These are phyloP conservation scores for Leptographium lundbergii DNA, from an alignment of 2,329 filamentous ascomycete species.

Conservation along the genomic window DNA sequence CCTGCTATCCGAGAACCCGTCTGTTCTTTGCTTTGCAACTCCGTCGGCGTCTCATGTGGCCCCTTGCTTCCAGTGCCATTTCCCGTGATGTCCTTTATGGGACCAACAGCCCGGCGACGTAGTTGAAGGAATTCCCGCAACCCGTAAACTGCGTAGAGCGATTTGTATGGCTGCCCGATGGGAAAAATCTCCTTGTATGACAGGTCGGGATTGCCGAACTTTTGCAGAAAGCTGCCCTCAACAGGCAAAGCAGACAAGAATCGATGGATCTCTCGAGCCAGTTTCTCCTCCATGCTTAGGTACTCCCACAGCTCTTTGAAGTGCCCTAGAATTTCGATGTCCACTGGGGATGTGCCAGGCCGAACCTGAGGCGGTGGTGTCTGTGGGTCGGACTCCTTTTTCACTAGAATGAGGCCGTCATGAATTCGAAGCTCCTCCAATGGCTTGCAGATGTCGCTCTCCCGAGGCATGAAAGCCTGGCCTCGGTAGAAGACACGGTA, in stretches of 20 bases:
- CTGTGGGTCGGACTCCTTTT: slow-evolving; percentile 37
- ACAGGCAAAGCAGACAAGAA: slow-evolving; percentile 61
- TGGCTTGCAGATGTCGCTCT: slow-evolving; percentile 45
- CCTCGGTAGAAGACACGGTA: slow-evolving; percentile 63
- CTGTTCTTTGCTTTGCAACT: background rate
- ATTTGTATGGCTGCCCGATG: slow-evolving; percentile 55
- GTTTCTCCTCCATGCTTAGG: slow-evolving; percentile 57
- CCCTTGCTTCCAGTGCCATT: too few relatives aligned
- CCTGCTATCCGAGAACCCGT: background rate
- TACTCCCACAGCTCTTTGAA: slow-evolving; percentile 77
- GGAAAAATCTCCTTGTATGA: slow-evolving; percentile 54
- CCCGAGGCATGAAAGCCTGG: slow-evolving; percentile 47
- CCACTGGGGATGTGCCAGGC: slow-evolving; percentile 48
- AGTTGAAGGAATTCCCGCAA: slow-evolving; percentile 48
- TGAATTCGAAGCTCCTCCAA: slow-evolving; percentile 56
- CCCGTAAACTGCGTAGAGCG: slow-evolving; percentile 58
- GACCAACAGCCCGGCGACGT: slow-evolving; percentile 16
- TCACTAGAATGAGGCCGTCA: slow-evolving; percentile 54
- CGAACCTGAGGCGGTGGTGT: slow-evolving; percentile 30
- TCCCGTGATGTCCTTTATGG: background rate
- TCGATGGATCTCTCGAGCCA: slow-evolving; percentile 58
- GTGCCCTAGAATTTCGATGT: slow-evolving; percentile 67
- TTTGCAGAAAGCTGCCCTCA: slow-evolving; percentile 46
- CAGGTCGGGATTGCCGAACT: slow-evolving; percentile 41
- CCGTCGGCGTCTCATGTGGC: too few relatives aligned